Conservation (phyloP, 371 early-diverging fungal genomes). For the Phascolomyces articulosus region DNA sequence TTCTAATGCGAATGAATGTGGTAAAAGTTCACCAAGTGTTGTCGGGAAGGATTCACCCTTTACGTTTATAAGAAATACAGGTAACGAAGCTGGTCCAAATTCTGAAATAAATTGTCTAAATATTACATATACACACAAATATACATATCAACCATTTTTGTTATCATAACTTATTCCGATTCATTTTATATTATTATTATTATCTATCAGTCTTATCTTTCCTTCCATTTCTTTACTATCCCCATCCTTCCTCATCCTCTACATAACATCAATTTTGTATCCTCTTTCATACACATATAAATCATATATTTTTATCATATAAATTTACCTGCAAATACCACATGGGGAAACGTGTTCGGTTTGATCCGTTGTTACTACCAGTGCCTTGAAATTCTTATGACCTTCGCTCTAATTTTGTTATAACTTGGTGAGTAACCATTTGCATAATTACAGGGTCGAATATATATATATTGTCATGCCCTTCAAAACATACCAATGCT, state of each 20-base stretch:
- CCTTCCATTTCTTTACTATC: neutral
- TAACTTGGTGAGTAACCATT: no score
- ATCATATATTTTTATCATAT: neutral
- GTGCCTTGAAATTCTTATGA: conserved; percentile 61
- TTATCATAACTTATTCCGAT: no score
- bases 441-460: no score
- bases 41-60: conserved; percentile 51
- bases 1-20: conserved; percentile 68
- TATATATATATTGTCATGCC: neutral
- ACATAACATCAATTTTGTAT: neutral
- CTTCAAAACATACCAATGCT: conserved; percentile 63
- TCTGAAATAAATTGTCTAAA: conserved; percentile 80
- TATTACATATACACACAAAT: neutral
- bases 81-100: conserved; percentile 62
- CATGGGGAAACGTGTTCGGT: conserved; percentile 71
- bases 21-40: conserved; percentile 62
- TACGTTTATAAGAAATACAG: conserved; percentile 61
- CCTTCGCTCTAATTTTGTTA: conserved; percentile 64
- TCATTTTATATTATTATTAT: no score
- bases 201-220: neutral
- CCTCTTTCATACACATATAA: neutral
- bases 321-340: conserved; percentile 73
- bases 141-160: no score
- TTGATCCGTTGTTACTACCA: conserved; percentile 66
- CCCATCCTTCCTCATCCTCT: neutral